Conservation (phyloP, 306 rosid genomes). For the Quercus ilex region DNA sequence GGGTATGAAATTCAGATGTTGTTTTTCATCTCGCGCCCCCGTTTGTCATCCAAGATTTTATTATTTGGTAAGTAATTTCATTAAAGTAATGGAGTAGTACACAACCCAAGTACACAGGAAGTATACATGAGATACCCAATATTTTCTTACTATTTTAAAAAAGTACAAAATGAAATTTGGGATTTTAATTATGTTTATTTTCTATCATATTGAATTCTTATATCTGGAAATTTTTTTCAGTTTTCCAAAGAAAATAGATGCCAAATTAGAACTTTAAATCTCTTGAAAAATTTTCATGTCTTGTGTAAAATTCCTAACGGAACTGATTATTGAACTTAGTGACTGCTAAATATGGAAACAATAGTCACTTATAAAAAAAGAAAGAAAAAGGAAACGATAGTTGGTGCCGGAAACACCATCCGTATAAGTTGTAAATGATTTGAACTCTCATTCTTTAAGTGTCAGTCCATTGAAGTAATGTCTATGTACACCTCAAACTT, state of each 20-base stretch:
- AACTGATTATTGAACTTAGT: constrained; percentile 12
- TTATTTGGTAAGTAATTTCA: neutral
- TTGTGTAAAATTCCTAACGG: constrained; percentile 5
- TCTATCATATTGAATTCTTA: neutral
- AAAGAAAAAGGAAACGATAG: neutral
- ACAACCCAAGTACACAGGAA: too few relatives aligned
- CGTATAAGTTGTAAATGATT: neutral
- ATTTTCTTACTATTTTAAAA: neutral
- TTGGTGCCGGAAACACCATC: neutral
- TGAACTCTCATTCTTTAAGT: neutral
- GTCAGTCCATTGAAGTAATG: neutral
- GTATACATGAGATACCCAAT: neutral
- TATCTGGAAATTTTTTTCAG: neutral
- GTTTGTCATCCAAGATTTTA: neutral
- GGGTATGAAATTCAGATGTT: neutral
- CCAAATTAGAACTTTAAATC: neutral
- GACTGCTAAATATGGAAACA: neutral
- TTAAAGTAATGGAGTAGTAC: too few relatives aligned
- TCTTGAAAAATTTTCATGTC: neutral
- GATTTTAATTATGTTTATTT: constrained; percentile 15
- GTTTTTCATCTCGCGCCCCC: neutral
- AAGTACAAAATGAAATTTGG: neutral
- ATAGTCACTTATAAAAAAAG: neutral
- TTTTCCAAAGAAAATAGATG: neutral
- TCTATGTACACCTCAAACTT: neutral